A percentile compares a stretch with the other conserved stretches of the same genome.
phyloP scores from a whole-genome alignment of 148 eudicot genomes.

The Hydrangea macrophylla region DNA sequence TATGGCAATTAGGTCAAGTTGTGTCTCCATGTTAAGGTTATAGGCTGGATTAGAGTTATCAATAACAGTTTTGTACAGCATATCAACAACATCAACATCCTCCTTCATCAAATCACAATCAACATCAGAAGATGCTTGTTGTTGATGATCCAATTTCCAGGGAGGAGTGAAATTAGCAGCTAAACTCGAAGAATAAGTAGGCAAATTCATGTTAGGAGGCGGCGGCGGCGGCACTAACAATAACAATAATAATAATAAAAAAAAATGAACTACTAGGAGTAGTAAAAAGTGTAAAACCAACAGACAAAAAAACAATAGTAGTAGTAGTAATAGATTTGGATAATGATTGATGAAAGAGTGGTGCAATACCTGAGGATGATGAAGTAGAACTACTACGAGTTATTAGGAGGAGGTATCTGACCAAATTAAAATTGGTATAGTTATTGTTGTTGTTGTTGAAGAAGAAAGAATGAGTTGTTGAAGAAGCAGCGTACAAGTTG shows the following conservation, averaged over 20 bases:
- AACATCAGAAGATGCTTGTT: conserved; percentile 14
- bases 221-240: too few relatives aligned
- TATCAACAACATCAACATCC: conserved; percentile 30
- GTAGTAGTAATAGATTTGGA: not conserved
- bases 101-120: not conserved
- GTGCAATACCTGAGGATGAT: not conserved
- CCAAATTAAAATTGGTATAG: too few relatives aligned
- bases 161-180: not conserved
- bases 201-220: too few relatives aligned
- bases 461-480: not conserved
- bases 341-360: not conserved
- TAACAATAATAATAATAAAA: too few relatives aligned
- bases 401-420: too few relatives aligned
- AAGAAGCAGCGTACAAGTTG: not conserved
- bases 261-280: too few relatives aligned
- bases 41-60: conserved; percentile 37
- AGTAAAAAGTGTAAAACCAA: not conserved
- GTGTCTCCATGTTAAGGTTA: conserved; percentile 44
- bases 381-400: too few relatives aligned
- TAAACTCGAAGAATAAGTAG: not conserved
- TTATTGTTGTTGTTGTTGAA: too few relatives aligned
- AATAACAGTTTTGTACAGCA: conserved; percentile 33
- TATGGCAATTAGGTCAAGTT: conserved; percentile 39
- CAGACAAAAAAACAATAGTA: not conserved
- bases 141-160: not conserved